These are phyloP conservation scores for Neurospora sp. DNA, from an alignment of 495 filamentous ascomycete genomes.

Conservation along the genomic window DNA sequence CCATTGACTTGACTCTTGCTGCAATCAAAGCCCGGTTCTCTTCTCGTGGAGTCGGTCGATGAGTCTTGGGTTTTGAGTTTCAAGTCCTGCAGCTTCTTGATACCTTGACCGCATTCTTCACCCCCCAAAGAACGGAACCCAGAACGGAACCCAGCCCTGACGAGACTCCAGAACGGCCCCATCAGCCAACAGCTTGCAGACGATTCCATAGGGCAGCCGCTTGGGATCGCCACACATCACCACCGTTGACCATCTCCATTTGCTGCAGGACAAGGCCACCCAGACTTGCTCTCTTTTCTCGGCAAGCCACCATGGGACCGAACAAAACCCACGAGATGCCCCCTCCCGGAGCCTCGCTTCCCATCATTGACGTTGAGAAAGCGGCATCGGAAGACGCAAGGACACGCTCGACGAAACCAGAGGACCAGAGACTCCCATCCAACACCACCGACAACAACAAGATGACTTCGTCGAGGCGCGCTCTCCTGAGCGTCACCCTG, in stretches of 20 bases:
- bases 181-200: background rate
- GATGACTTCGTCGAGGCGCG: constrained; percentile 18
- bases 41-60: background rate
- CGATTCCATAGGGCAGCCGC: background rate
- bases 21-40: background rate
- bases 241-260: background rate
- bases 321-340: constrained; percentile 4
- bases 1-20: background rate
- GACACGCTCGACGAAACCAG: background rate
- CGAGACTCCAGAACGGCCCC: constrained; percentile 3
- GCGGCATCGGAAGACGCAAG: background rate
- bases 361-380: constrained; percentile 5
- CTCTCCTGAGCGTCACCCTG: constrained; percentile 20
- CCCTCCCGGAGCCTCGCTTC: constrained; percentile 4
- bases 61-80: background rate
- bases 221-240: background rate
- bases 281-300: background rate
- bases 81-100: background rate
- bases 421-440: background rate
- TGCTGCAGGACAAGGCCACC: background rate
- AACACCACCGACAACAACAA: constrained; percentile 6
- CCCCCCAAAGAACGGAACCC: background rate
- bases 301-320: constrained; percentile 7
- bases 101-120: background rate
- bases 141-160: background rate